Evolutionary conservation across 768 basidiomycete species (phyloP), one percentile per base, ranked within the genome.

Genomic region (Phanerodontia chrysosporium): DNA sequence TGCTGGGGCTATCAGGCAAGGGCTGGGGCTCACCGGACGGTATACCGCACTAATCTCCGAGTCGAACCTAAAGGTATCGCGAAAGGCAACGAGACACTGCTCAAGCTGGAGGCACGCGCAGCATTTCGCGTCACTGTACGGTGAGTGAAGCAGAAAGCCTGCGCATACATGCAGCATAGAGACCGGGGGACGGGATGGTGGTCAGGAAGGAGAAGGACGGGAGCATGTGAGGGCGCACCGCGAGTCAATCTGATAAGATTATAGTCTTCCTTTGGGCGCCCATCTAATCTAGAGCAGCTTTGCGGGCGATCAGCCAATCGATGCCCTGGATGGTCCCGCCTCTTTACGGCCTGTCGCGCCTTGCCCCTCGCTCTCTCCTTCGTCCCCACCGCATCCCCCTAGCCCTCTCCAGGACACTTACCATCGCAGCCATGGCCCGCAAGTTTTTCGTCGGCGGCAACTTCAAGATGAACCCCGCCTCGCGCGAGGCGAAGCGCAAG

Each of bases 371-470:
- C 18, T 28, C 46, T 42, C 52, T 24, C 35, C 36, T 25, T 25
- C 49, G 25, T 49, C 30, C 48, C 44, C 42, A 12, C 44, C 36
- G 49, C 58, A 58, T 28, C 49, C 51, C 22, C 25, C 21, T 48
- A 21, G 32, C 49, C 48, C 29, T 22, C 28, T 22, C 24, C 44
- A 10, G 18, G 39, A 42, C 18, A 10, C 9, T 18, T 42, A 7
- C 4, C 39, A 4, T 13, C 45, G 21, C 55, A 57, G 51, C 18
- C 39, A 89, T 90, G 90, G 59, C 87, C 62, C 92, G 93, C 69
- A 78, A 84, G 73, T 96, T 95, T 78, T 95, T 97, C 70, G 94
- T 92, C 67, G 96, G 96, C 62, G 92, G 95, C 29, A 98, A 98
- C 83, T 98, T 96, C 85, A 99, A 98, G 81, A 88, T 98, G 87